phyloP scores from a whole-genome alignment of 306 rosid genomes.

The Mucuna pruriens region DNA sequence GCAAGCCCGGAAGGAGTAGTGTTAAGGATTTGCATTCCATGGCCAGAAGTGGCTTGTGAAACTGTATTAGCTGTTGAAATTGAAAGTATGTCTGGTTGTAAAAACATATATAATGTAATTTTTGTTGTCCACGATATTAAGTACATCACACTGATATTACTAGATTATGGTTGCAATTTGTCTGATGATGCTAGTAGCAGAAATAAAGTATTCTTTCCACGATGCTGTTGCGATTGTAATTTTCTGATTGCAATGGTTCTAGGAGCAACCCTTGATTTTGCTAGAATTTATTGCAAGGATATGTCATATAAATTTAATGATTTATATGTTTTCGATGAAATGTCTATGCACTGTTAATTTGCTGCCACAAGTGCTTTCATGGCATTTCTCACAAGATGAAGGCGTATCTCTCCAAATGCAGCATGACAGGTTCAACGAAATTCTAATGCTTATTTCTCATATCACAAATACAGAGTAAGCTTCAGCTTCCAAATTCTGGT shows the following conservation, averaged over 20 bases:
- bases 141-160: slow-evolving; percentile 41
- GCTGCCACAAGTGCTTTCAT: slow-evolving; percentile 13
- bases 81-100: slow-evolving; percentile 54
- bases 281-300: slow-evolving; percentile 3
- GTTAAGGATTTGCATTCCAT: slow-evolving; percentile 52
- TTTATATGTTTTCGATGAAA: slow-evolving; percentile 11
- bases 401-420: not conserved
- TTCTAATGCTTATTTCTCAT: not conserved
- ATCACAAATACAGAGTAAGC: not conserved
- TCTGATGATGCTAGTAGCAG: slow-evolving; percentile 39
- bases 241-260: slow-evolving; percentile 1
- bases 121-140: slow-evolving; percentile 43
- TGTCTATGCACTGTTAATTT: slow-evolving; percentile 10
- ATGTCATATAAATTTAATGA: not conserved
- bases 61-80: slow-evolving; percentile 34
- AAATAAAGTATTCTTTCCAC: slow-evolving; percentile 28
- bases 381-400: slow-evolving; percentile 26
- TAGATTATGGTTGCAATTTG: slow-evolving; percentile 42
- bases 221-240: not conserved
- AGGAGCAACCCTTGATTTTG: not conserved
- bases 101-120: slow-evolving; percentile 55
- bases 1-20: slow-evolving; percentile 63
- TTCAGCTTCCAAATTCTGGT: slow-evolving; percentile 7
- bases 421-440: not conserved
- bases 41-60: slow-evolving; percentile 61